Evolutionary conservation across 352 stramenopile genomes (phyloP), one percentile per base, ranked within the genome.

Genomic region (Elongisporangium prolatum): DNA sequence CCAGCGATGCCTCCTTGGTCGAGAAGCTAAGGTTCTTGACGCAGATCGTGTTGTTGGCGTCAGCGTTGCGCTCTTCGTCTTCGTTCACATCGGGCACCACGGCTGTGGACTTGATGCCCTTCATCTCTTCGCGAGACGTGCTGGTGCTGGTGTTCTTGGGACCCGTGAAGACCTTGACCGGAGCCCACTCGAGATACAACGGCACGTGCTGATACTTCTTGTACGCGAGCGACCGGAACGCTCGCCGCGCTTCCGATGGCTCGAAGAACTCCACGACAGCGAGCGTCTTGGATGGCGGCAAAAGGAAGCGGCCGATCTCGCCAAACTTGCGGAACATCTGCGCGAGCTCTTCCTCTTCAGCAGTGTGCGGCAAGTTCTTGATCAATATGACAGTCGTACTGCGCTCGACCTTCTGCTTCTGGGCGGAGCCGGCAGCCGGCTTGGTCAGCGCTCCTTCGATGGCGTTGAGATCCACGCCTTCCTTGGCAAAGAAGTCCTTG

Each of bases 11-110:
- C 64, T 99, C 95, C 10, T 83, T 95, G 20, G 97, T 99, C 7
- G 67, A 66, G 68, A 99, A 99, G 68, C 97, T 98, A n/a, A 99
- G 77, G 70, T 99, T 99, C 77, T 99, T 99, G 17, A 99, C 91
- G 60, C 97, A 99, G 50, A 99, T 75, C 48, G 86, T 98, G 67
- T 90, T 87, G 57, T 75, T 80, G 20, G 76, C 72, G 49, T 93
- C 84, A 21, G 72, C 67, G 17, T 80, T 68, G 56, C 69, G 78
- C 28, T 88, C 70, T 58, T 90, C 81, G 24, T 86, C 78, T 28
- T 66, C 66, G 7, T 24, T 40, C 25, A 84, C 67, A 17, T 81
- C 76, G 0, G 74, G 80, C n/a, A 88, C 78, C 4, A 80, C 67
- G 28, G 65, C 57, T 11, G 77, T 71, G 11, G 71, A 68, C 64